Evolutionary conservation across 495 filamentous ascomycete genomes (phyloP).

Genomic region (Aspergillus affinis): DNA sequence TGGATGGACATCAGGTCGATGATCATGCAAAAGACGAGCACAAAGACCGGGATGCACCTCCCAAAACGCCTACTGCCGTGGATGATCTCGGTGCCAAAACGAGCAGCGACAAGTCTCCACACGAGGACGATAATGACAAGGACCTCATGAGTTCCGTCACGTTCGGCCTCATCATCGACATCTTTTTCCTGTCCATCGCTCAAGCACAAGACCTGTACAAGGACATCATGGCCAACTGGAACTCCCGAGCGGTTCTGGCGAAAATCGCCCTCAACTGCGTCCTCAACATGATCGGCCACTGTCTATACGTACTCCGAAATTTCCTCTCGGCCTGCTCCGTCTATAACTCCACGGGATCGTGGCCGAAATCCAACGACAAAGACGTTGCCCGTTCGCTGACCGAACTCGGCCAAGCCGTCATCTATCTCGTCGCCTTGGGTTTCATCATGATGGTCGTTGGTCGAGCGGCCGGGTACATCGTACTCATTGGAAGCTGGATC

Average conservation of each 20-base stretch:
- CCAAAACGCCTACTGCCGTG: background rate
- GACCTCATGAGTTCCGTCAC: slow-evolving; percentile 23
- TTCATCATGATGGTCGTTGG: slow-evolving; percentile 35
- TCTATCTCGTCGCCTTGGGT: slow-evolving; percentile 39
- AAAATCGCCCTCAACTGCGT: slow-evolving; percentile 32
- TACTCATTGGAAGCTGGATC: slow-evolving; percentile 42
- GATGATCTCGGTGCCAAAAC: background rate
- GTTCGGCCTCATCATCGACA: slow-evolving; percentile 33
- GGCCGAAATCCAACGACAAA: slow-evolving; percentile 34
- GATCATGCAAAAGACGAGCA: background rate
- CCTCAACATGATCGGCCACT: slow-evolving; percentile 39
- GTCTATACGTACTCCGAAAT: slow-evolving; percentile 33
- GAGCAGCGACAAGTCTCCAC: background rate
- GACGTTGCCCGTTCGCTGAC: slow-evolving; percentile 32
- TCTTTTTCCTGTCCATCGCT: slow-evolving; percentile 29
- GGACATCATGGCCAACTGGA: slow-evolving; percentile 26
- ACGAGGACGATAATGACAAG: slow-evolving; percentile 15
- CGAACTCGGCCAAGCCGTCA: slow-evolving; percentile 36
- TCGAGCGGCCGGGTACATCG: slow-evolving; percentile 34
- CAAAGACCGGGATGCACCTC: background rate
- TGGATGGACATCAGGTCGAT: slow-evolving; percentile 42
- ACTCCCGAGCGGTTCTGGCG: slow-evolving; percentile 16
- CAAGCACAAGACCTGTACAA: slow-evolving; percentile 29
- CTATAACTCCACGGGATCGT: slow-evolving; percentile 37
- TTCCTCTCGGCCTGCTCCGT: slow-evolving; percentile 27